Conservation (phyloP, 192 early-diverging fungal genomes). For the Lunasporangiospora selenospora region DNA sequence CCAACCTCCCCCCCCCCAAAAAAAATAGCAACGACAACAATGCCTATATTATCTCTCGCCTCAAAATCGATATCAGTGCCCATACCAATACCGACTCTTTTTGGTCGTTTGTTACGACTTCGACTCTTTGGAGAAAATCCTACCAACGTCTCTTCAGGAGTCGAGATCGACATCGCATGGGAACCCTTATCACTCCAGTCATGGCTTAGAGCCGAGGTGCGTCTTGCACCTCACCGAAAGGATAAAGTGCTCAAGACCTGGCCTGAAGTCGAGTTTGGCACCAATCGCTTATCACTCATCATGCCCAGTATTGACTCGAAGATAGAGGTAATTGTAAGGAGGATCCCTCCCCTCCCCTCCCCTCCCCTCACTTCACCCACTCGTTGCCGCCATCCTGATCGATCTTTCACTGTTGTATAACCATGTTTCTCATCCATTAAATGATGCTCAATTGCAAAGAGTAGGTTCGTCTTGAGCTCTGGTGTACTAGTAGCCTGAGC, state of each 20-base stretch:
- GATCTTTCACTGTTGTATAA: neutral
- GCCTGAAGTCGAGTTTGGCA: neutral
- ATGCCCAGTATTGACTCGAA: neutral
- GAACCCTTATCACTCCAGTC: too few species aligned
- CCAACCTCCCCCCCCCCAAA: neutral
- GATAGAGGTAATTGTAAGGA: conserved; percentile 1
- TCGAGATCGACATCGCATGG: neutral
- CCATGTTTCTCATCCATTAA: neutral
- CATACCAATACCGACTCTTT: too few species aligned
- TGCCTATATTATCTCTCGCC: neutral
- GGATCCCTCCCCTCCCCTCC: too few species aligned
- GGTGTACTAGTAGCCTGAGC: neutral
- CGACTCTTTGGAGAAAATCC: conserved; percentile 1
- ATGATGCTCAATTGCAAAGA: neutral
- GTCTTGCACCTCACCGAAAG: neutral
- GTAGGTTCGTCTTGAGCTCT: conserved; percentile 20
- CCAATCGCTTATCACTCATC: neutral
- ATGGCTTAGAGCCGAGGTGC: neutral
- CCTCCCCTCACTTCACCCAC: too few species aligned
- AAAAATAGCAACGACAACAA: neutral
- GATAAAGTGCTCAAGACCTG: neutral
- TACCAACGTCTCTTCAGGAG: neutral
- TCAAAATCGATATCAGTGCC: neutral
- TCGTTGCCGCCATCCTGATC: too few species aligned
- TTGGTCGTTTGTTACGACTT: too few species aligned